Base-by-base conservation (phyloP, 2,329 filamentous ascomycete species). In the Delphinella strobiligena region DNA sequence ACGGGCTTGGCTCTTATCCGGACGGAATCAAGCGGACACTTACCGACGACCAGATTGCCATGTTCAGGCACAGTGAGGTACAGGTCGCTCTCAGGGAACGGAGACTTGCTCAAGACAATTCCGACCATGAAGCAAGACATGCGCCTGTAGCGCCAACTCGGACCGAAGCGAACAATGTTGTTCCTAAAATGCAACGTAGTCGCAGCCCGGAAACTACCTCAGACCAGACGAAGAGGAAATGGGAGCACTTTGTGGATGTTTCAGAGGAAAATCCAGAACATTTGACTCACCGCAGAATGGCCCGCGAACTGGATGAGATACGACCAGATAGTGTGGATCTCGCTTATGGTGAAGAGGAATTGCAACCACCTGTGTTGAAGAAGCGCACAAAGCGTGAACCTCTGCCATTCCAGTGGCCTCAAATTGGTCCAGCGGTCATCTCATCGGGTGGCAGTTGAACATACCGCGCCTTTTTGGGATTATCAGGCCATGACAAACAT, bases 1-100 rank as follows among this genome's bases (percentile, higher is more conserved):
- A 84, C 53, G 75, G 64, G 1, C 66, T 95, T 12, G 89, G 87
- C 14, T 89, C 85, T 59, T 96, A 96, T 50, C 61, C 74, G 1
- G 88, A 96, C 54, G 88, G 89, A 3, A 75, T 78, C 45, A 91
- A 91, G 56, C 80, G 89, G 31, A 94, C 87, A 14, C 68, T 96
- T 51, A 95, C 88, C 8, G 84, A 95, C 53, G 83, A 87, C 50
- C 84, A 95, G 64, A 85, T 95, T 49, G 75, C 76, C 38, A 89
- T 94, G 45, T 95, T 95, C 57, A 74, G 88, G 45, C 85, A 93
- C 55, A 89, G 83, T 2, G 89, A 96, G 59, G 72, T 93, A 16
- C 79, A 91, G 53, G 62, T 74, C 10, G 64, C 93, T 30, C 65
- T 83, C 18, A 41, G 46, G 34, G 27, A 38, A 22, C 46, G 43